phyloP scores from a whole-genome alignment of 805 yeast species.

The Nakazawaea ernobii region DNA sequence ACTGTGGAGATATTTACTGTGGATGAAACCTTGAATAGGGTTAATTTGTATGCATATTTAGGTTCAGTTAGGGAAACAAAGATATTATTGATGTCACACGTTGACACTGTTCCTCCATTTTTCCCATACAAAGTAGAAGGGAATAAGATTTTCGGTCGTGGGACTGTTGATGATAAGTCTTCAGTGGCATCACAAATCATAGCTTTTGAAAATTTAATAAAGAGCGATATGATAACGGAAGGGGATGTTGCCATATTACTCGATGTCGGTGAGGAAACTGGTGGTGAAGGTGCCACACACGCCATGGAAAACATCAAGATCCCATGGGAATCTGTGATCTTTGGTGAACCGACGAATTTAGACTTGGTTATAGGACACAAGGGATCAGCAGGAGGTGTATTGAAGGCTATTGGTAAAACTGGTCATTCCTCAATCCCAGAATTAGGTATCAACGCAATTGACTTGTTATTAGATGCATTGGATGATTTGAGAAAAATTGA shows the following conservation, averaged over 20 bases:
- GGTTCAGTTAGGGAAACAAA: conserved; percentile 40
- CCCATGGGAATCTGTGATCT: conserved; percentile 57
- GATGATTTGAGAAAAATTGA: conserved; percentile 34
- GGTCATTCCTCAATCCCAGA: conserved; percentile 70
- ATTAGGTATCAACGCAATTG: conserved; percentile 58
- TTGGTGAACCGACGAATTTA: conserved; percentile 73
- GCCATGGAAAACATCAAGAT: conserved; percentile 34
- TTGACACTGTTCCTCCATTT: conserved; percentile 70
- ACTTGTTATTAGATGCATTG: conserved; percentile 46
- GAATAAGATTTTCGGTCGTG: conserved; percentile 55
- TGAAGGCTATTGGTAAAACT: conserved; percentile 47
- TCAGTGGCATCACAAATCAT: conserved; percentile 59
- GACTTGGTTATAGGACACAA: conserved; percentile 68
- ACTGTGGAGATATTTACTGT: conserved; percentile 44
- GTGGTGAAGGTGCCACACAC: conserved; percentile 55
- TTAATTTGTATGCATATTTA: conserved; percentile 53
- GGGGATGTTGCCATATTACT: conserved; percentile 56
- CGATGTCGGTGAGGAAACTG: conserved; percentile 67
- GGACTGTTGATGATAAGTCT: conserved; percentile 66
- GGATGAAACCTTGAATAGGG: conserved; percentile 26
- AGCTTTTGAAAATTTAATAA: conserved; percentile 42
- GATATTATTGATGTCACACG: conserved; percentile 55
- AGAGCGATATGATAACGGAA: conserved; percentile 30
- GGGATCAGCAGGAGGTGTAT: conserved; percentile 40
- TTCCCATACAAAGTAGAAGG: conserved; percentile 44